Percentiles rank a stretch among this genome's conserved stretches.
phyloP scores from a whole-genome alignment of 495 filamentous ascomycete genomes.

The Xylona heveae region DNA sequence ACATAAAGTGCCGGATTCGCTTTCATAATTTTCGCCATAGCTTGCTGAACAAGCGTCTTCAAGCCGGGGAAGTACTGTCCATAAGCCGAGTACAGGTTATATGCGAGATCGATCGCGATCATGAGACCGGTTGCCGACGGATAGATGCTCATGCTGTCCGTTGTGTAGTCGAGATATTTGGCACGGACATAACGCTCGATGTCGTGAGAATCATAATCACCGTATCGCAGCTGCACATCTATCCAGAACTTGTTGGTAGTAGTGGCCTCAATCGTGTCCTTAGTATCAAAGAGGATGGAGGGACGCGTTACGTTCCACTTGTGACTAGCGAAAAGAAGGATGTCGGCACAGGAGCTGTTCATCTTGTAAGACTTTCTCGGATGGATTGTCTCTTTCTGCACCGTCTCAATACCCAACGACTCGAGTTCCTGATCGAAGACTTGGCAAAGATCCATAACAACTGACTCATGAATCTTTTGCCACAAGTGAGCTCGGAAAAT shows the following conservation, averaged over 20 bases:
- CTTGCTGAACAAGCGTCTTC: constrained; percentile 91
- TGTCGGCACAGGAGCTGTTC: constrained; percentile 99
- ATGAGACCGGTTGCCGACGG: constrained; percentile 94
- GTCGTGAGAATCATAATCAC: constrained; percentile 98
- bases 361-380: constrained; percentile 99
- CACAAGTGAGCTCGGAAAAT: constrained; percentile 99
- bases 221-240: constrained; percentile 93
- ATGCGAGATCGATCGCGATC: constrained; percentile 95
- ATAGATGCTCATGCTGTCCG: constrained; percentile 98
- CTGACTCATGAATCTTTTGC: constrained; percentile 99
- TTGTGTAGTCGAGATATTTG: constrained; percentile 98
- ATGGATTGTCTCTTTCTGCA: constrained; percentile 99
- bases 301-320: constrained; percentile 97
- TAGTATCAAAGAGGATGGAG: constrained; percentile 85
- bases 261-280: constrained; percentile 85
- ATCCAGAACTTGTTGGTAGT: constrained; percentile 99
- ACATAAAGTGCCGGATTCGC: constrained; percentile 96
- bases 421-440: constrained; percentile 98
- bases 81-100: constrained; percentile 95
- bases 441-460: constrained; percentile 98
- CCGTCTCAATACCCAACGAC: constrained; percentile 88
- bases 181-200: constrained; percentile 95
- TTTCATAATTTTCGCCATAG: constrained; percentile 99
- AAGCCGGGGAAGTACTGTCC: constrained; percentile 97
- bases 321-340: constrained; percentile 90